Evolutionary conservation across 2,329 filamentous ascomycete species (phyloP).

Genomic region (Ascochyta rabiei): DNA sequence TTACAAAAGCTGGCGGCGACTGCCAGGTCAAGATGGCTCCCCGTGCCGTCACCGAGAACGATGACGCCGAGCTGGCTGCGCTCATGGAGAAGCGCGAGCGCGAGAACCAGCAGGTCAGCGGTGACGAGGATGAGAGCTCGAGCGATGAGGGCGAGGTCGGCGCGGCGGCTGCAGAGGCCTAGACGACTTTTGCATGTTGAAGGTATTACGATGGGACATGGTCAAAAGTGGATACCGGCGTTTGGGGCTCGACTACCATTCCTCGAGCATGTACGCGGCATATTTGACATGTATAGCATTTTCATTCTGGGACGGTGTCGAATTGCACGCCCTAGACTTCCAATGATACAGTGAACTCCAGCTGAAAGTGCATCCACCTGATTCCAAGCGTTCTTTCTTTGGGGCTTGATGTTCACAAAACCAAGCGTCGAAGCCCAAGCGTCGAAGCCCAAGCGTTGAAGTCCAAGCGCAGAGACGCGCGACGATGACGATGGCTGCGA

Average conservation of each 20-base stretch:
- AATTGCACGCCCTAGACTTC: constrained; percentile 13
- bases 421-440: not conserved
- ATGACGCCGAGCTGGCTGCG: constrained; percentile 94
- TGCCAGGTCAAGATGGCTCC: constrained; percentile 97
- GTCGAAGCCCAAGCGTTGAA: too few species aligned
- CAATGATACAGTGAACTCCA: constrained; percentile 2
- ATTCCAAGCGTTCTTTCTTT: not conserved
- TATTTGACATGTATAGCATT: constrained; percentile 28
- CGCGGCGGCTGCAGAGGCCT: constrained; percentile 46
- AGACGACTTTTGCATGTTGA: constrained; percentile 23
- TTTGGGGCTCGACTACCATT: constrained; percentile 30
- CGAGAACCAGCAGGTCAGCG: constrained; percentile 97
- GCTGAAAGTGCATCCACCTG: not conserved
- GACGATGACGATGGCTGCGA: constrained; percentile 10
- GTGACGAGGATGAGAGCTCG: constrained; percentile 94
- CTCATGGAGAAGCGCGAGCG: constrained; percentile 99
- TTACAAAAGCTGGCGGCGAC: constrained; percentile 76
- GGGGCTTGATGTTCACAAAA: too few species aligned
- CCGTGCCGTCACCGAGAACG: constrained; percentile 98
- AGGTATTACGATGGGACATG: constrained; percentile 24
- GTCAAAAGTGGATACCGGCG: constrained; percentile 40
- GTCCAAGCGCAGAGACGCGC: constrained; percentile 1
- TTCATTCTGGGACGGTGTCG: constrained; percentile 12
- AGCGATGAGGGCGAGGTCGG: constrained; percentile 81
- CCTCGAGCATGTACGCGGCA: constrained; percentile 25